phyloP scores from a whole-genome alignment of 768 basidiomycete genomes.

The Lactarius sanguifluus region DNA sequence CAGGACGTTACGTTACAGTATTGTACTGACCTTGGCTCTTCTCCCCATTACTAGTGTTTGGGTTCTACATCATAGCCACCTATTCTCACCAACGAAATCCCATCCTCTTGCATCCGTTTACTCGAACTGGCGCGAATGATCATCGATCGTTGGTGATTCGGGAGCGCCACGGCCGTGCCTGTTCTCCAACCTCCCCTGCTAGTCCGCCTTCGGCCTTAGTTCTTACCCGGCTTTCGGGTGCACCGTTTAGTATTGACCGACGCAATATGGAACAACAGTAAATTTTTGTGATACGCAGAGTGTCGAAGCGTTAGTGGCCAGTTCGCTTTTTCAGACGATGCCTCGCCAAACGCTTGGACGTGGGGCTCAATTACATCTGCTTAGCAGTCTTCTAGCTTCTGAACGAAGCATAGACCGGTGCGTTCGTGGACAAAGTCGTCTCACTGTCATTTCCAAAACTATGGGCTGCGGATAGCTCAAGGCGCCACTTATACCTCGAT shows the following conservation, averaged over 20 bases:
- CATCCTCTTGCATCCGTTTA: not conserved
- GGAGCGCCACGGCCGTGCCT: not conserved
- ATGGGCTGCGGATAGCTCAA: not conserved
- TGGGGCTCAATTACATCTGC: not conserved
- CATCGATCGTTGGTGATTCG: not conserved
- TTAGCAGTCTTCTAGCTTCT: not conserved
- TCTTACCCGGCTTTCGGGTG: not conserved
- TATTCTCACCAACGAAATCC: not conserved
- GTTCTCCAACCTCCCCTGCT: not conserved
- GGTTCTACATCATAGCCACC: not conserved
- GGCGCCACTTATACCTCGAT: not conserved
- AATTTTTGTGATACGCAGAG: not conserved
- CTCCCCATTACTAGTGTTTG: not conserved
- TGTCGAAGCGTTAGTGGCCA: not conserved
- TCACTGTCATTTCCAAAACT: not conserved
- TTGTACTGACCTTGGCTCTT: not conserved
- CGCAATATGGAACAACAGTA: not conserved
- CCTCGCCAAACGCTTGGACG: not conserved
- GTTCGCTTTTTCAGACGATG: not conserved
- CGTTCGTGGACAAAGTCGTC: not conserved
- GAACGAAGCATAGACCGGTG: not conserved
- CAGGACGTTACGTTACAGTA: too few relatives aligned
- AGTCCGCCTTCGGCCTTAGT: not conserved
- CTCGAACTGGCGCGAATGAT: not conserved
- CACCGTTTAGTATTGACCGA: not conserved